Evolutionary conservation across 495 filamentous ascomycete species (phyloP).

Genomic region (Aspergillus affinis): DNA sequence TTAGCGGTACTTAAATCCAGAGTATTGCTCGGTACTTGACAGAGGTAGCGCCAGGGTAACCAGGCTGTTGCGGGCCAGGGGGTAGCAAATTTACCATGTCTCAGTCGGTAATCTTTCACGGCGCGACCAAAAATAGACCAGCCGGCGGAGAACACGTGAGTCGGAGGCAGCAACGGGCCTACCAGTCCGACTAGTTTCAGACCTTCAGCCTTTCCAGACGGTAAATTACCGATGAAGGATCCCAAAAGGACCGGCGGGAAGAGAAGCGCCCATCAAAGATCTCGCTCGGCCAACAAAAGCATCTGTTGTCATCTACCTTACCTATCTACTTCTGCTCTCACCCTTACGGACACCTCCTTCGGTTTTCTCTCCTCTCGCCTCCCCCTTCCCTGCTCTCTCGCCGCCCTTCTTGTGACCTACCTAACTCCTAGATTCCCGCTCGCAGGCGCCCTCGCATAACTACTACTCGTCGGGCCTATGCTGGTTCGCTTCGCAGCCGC

Average conservation of each 20-base stretch:
- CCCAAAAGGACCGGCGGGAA: slow-evolving; percentile 1
- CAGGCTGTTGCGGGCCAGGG: neutral
- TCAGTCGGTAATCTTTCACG: slow-evolving; percentile 16
- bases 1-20: neutral
- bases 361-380: slow-evolving; percentile 17
- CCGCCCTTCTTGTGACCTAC: neutral
- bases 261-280: slow-evolving; percentile 13
- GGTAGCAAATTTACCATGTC: neutral
- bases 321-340: slow-evolving; percentile 10
- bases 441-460: slow-evolving; percentile 24
- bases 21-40: neutral
- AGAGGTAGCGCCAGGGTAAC: neutral
- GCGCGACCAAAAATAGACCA: slow-evolving; percentile 24
- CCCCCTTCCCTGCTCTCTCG: neutral
- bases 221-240: slow-evolving; percentile 23
- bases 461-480: slow-evolving; percentile 8
- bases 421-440: slow-evolving; percentile 7
- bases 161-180: slow-evolving; percentile 17
- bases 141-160: slow-evolving; percentile 23
- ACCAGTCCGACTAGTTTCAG: slow-evolving; percentile 14
- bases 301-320: slow-evolving; percentile 10
- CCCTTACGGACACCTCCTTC: slow-evolving; percentile 14
- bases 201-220: too few species aligned
- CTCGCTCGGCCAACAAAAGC: slow-evolving; percentile 14
- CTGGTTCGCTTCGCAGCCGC: slow-evolving; percentile 8